These are phyloP conservation scores for Oehlia diaphana DNA, from an alignment of 192 early-diverging fungal species.

Conservation along the genomic window DNA sequence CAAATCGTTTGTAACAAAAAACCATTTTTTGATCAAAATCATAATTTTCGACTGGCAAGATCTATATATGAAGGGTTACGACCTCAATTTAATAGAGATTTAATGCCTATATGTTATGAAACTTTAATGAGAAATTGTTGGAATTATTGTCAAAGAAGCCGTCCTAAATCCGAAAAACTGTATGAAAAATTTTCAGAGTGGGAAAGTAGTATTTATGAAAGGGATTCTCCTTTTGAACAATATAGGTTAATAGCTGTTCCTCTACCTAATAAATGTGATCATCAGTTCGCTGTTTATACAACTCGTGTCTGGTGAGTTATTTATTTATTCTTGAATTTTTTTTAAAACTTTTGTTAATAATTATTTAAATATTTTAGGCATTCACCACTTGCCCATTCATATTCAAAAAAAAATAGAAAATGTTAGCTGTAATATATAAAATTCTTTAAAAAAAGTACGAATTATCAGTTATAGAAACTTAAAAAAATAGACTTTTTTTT, in stretches of 20 bases:
- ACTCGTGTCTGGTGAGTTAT: no score
- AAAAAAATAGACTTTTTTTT: no score
- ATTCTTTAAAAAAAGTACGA: no score
- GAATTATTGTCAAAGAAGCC: neutral
- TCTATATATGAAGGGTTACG: neutral
- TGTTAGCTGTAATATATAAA: no score
- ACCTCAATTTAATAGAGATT: neutral
- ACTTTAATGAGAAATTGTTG: neutral
- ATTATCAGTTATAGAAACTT: no score
- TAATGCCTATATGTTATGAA: neutral
- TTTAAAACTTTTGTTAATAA: no score
- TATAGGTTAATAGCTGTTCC: neutral
- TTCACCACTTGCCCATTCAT: no score
- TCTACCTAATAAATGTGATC: neutral
- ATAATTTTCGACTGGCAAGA: neutral
- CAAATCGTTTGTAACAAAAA: neutral
- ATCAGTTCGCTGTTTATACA: neutral
- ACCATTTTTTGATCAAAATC: neutral
- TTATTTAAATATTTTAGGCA: no score
- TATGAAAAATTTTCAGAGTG: neutral
- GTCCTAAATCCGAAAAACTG: neutral
- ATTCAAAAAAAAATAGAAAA: no score
- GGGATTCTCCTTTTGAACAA: neutral
- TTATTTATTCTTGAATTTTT: no score
- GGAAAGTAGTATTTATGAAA: neutral